A percentile compares a stretch with the other conserved stretches of the same genome.
Conservation (phyloP, 2,329 filamentous ascomycete genomes). For the Diaporthe citrichinensis region DNA sequence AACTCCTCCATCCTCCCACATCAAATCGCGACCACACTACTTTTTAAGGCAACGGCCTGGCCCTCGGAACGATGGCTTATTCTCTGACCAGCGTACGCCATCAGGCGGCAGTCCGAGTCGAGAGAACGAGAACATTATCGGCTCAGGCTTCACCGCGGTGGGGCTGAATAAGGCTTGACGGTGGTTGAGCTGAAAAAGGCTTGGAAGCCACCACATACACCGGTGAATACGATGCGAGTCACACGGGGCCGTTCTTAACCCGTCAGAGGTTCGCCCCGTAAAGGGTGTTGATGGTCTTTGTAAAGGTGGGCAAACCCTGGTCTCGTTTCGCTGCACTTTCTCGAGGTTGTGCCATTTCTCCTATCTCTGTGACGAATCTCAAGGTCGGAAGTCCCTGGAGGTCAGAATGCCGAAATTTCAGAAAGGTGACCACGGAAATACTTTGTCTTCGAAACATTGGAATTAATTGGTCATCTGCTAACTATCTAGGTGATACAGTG, state of each 20-base stretch:
- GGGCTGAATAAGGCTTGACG: not conserved
- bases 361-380: not conserved
- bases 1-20: not conserved
- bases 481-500: not conserved
- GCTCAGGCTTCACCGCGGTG: no score
- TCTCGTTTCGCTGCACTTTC: not conserved
- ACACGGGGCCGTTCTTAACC: not conserved
- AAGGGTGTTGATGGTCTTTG: not conserved
- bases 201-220: not conserved
- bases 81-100: not conserved
- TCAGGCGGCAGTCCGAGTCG: not conserved
- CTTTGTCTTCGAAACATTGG: not conserved
- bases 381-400: not conserved
- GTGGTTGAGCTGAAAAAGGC: not conserved
- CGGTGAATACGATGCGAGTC: not conserved
- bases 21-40: not conserved
- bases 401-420: not conserved
- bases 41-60: not conserved
- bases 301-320: not conserved
- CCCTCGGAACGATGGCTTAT: not conserved
- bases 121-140: not conserved
- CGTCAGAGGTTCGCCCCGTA: not conserved
- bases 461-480: not conserved
- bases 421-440: not conserved
- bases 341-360: not conserved